Evolutionary conservation across 805 yeast species (phyloP), one percentile per base, ranked within the genome.

Genomic region (Kurtzmaniella cleridarum): DNA sequence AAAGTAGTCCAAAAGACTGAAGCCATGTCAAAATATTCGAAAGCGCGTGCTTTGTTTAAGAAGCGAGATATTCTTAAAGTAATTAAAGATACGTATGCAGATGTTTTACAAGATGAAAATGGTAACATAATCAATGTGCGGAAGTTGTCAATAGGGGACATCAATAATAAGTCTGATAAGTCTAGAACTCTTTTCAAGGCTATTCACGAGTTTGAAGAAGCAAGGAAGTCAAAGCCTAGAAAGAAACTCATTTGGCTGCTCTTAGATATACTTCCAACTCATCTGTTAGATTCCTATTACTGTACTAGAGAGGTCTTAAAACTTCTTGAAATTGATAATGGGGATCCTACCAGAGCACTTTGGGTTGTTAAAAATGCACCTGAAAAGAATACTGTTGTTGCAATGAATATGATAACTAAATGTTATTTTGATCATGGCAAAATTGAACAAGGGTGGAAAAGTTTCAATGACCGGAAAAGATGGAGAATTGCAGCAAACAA

Each of bases 331-430:
- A 57, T 75, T 37, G 77, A 67, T 38, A 76, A 75, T 27, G 24
- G 24, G 4, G 53, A 57, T 26, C 44, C 67, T 0, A 66, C 62
- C 26, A 73, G 84, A 41, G 90, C 90, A 0, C 41, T 71, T 18
- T 65, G 64, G 46, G 55, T 79, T n/a, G 63, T 74, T 3, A 63
- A 69, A 32, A 44, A 78, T 10, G 76, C 83, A 0, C 48, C 55
- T 8, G 57, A 64, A 23, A 52, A 51, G 2, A 67, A 69, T 28
- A 86, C 84, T 7, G 47, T 66, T 0, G 84, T 79, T 26, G 84
- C 78, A 1, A 73, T 78, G 76, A 84, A 85, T 45, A 66, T 73
- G n/a, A 66, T 84, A 0, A 54, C 79, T 50, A 69, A 73, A 42
- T 71, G 77, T 64, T 62, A 70, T 31, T 57, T 81, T 3, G 54